Evolutionary conservation across 768 basidiomycete species (phyloP), one percentile per base, ranked within the genome.

Genomic region (Phylloporus sp.): DNA sequence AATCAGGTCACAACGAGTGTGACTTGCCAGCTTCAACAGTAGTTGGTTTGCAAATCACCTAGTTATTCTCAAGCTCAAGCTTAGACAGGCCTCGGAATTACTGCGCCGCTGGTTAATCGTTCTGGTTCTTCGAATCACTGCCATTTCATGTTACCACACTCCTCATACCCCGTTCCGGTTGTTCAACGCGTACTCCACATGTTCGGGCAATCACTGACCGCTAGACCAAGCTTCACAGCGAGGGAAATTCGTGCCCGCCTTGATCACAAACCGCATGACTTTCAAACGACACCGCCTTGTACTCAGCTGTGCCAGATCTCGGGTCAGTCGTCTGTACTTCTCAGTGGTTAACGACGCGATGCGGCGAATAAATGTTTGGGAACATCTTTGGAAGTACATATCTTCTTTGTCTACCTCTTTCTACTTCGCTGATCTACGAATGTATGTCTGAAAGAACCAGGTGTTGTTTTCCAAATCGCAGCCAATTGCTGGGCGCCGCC

Each of bases 181-280:
- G 58, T 59, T 56, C 66, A 67, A 68, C 50, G 68, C 66, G 59
- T 58, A 60, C 44, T 59, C 67, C 67, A 66, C 67, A 70, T 68
- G 65, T 67, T 58, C 61, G 48, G 55, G 56, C 64, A 59, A 66
- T 47, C 50, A 64, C 50, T 49, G 56, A 58, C 63, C 52, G 51
- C 55, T 58, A 45, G 58, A 62, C 65, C 43, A 53, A 52, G 49
- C 63, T 63, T 50, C 57, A 54, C 58, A 47, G 56, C 53, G 63
- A 60, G 56, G 62, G 65, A 27, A 43, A 49, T 50, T 57, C 63
- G 58, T 62, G 56, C 44, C 50, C 56, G 48, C 58, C 42, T 53
- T 51, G 53, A 62, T 67, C 51, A 49, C 47, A 50, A 49, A 50
- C 51, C 42, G 46, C 62, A 67, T 47, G 54, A 47, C 32, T 49